phyloP scores from a whole-genome alignment of 2,329 filamentous ascomycete genomes.

The Fusarium palustre region DNA sequence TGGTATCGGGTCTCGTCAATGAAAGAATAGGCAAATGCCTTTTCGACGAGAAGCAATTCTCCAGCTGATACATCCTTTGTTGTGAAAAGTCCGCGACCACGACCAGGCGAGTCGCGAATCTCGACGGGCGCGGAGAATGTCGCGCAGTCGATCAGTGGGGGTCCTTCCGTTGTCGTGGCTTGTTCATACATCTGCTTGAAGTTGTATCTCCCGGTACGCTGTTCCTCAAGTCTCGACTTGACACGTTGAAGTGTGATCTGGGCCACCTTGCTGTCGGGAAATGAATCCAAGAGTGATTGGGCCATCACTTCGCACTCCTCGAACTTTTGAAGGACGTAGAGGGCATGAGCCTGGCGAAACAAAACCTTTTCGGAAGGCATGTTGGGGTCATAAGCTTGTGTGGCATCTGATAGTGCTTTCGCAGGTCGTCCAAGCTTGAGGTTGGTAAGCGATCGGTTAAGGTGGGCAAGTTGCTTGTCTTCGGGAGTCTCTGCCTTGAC shows the following conservation, averaged over 20 bases:
- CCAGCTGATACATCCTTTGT: slow-evolving; percentile 60
- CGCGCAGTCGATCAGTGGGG: slow-evolving; percentile 60
- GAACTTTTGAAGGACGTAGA: neutral
- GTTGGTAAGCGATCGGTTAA: slow-evolving; percentile 3
- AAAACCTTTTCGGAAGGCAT: neutral
- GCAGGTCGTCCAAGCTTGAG: neutral
- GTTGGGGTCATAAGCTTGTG: neutral
- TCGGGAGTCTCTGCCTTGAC: rapidly evolving
- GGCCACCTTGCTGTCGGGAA: slow-evolving; percentile 52
- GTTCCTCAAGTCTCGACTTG: slow-evolving; percentile 52
- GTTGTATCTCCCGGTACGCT: slow-evolving; percentile 54
- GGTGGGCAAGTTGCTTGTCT: neutral
- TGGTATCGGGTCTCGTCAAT: slow-evolving; percentile 36
- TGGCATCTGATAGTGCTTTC: neutral
- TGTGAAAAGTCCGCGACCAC: slow-evolving; percentile 64
- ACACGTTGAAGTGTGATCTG: slow-evolving; percentile 48
- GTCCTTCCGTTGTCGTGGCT: slow-evolving; percentile 44
- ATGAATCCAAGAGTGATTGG: slow-evolving; percentile 47
- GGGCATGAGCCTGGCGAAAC: neutral
- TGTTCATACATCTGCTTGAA: slow-evolving; percentile 55
- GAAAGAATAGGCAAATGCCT: slow-evolving; percentile 61
- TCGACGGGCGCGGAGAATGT: slow-evolving; percentile 58
- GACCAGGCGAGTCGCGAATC: slow-evolving; percentile 54
- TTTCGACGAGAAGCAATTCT: slow-evolving; percentile 67
- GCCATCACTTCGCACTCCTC: slow-evolving; percentile 25